Evolutionary conservation across 2,329 filamentous ascomycete genomes (phyloP).

Genomic region (Didymella keratinophila): DNA sequence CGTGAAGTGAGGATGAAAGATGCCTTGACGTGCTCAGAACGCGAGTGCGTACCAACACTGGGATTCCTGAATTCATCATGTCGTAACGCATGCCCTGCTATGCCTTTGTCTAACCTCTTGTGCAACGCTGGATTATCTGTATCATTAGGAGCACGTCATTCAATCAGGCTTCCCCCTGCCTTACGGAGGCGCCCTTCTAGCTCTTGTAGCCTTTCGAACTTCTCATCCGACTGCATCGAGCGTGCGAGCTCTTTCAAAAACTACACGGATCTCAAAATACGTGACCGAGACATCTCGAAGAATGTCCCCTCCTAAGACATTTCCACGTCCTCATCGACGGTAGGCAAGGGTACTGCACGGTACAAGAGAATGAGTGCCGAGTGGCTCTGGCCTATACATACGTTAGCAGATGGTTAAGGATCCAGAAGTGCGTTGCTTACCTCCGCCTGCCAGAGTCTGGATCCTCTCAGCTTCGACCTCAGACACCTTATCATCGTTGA

Average conservation of each 20-base stretch:
- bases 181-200: not conserved
- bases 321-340: slow-evolving; percentile 57
- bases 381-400: slow-evolving; percentile 69
- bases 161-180: not conserved
- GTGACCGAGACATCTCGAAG: not conserved
- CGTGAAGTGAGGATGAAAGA: slow-evolving; percentile 30
- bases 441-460: slow-evolving; percentile 85
- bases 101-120: slow-evolving; percentile 35
- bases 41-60: slow-evolving; percentile 1
- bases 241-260: not conserved
- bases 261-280: not conserved
- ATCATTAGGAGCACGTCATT: slow-evolving; percentile 8
- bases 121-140: slow-evolving; percentile 42
- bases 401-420: slow-evolving; percentile 27
- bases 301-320: slow-evolving; percentile 34
- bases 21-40: not conserved
- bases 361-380: slow-evolving; percentile 84
- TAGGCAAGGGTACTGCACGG: slow-evolving; percentile 73
- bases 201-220: not conserved
- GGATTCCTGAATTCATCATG: slow-evolving; percentile 28
- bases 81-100: slow-evolving; percentile 28
- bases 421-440: slow-evolving; percentile 55
- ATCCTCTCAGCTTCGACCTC: slow-evolving; percentile 94
- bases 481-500: slow-evolving; percentile 96
- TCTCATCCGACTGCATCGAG: not conserved